These are phyloP conservation scores for Blastobotrys chiropterorum DNA, from an alignment of 805 yeast species.

Conservation along the genomic window DNA sequence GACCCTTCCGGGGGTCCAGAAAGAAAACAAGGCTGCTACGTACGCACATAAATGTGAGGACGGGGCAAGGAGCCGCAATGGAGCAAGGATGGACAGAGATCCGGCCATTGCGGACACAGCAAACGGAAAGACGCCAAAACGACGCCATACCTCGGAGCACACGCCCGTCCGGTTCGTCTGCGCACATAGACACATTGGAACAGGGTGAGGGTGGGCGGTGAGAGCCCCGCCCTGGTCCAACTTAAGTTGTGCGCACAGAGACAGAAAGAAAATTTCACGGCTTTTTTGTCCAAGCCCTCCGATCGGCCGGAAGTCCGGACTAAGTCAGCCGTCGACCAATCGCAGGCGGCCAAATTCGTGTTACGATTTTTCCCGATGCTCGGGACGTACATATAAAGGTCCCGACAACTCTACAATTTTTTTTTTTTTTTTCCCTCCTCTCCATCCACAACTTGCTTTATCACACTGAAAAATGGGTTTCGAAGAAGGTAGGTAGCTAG, in stretches of 20 bases:
- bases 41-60: neutral
- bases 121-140: neutral
- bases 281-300: neutral
- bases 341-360: neutral
- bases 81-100: neutral
- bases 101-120: neutral
- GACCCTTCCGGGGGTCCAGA: no score
- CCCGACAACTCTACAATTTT: neutral
- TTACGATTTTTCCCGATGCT: neutral
- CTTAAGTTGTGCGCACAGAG: conserved; percentile 8
- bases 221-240: conserved; percentile 5
- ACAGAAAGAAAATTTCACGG: neutral
- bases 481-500: conserved; percentile 11
- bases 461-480: conserved; percentile 9
- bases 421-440: conserved; percentile 2
- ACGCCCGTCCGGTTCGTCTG: conserved; percentile 5
- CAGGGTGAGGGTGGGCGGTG: conserved; percentile 3
- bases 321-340: neutral
- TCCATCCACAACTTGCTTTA: neutral
- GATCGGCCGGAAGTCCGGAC: neutral
- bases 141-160: neutral
- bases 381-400: neutral
- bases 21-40: no score
- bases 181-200: conserved; percentile 22
- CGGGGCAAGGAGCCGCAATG: no score